phyloP scores from a whole-genome alignment of 1,284 basidiomycete genomes.

The Ustilago nuda region DNA sequence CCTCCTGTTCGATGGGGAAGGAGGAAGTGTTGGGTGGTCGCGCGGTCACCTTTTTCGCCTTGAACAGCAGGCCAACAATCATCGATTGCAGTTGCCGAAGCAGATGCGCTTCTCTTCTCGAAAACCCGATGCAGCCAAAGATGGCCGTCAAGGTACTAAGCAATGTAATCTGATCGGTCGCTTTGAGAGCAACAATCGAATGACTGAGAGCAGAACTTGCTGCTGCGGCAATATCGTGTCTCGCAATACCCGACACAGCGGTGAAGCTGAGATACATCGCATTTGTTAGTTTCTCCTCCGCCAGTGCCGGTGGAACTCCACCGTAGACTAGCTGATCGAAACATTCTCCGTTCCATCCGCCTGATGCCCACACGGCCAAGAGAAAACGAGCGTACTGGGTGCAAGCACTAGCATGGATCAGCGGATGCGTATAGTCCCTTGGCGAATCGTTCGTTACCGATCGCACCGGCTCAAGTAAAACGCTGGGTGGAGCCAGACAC shows the following conservation, averaged over 20 bases:
- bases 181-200: constrained; percentile 58
- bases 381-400: constrained; percentile 65
- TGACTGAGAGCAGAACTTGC: constrained; percentile 57
- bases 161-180: constrained; percentile 62
- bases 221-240: constrained; percentile 63
- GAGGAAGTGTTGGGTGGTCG: constrained; percentile 22
- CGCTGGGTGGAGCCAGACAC: constrained; percentile 64
- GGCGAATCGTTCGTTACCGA: constrained; percentile 65
- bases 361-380: constrained; percentile 64
- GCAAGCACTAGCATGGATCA: constrained; percentile 64
- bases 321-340: constrained; percentile 68
- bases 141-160: constrained; percentile 58
- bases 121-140: constrained; percentile 63
- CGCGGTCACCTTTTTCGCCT: constrained; percentile 30
- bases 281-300: constrained; percentile 48
- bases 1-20: constrained; percentile 35
- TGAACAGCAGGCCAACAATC: constrained; percentile 53
- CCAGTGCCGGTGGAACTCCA: constrained; percentile 63
- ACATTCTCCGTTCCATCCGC: constrained; percentile 66
- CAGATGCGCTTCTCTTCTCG: constrained; percentile 58
- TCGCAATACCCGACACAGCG: constrained; percentile 50
- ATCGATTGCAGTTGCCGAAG: constrained; percentile 58
- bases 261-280: constrained; percentile 56
- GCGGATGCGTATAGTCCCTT: constrained; percentile 66
- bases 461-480: constrained; percentile 53